Percentiles rank a stretch among this genome's conserved stretches.
These are phyloP conservation scores for Dactylorhiza incarnata DNA, from an alignment of 106 monocot species.

Conservation along the genomic window DNA sequence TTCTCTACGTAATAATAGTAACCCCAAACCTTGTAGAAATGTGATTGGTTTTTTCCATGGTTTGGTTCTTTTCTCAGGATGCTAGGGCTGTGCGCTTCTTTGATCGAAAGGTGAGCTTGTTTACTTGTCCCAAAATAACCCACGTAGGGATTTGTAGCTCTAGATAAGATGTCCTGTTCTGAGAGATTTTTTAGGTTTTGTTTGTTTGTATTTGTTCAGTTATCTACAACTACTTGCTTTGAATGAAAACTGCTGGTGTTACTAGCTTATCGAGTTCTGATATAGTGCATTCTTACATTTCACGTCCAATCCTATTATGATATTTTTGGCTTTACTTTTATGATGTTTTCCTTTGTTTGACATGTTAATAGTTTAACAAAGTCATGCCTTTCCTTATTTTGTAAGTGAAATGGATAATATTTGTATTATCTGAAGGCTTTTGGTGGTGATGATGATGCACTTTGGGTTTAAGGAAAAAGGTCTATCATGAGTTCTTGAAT, in stretches of 20 bases:
- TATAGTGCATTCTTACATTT: neutral
- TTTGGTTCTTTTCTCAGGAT: conserved; percentile 44
- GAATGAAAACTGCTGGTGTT: neutral
- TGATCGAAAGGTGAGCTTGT: conserved; percentile 73
- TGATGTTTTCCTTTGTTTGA: neutral
- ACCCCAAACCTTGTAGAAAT: neutral
- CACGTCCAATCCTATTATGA: neutral
- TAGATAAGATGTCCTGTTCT: neutral
- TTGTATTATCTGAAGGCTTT: neutral
- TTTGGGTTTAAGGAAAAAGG: neutral
- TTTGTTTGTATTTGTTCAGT: neutral
- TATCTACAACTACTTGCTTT: neutral
- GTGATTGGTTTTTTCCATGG: neutral
- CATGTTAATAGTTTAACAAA: neutral
- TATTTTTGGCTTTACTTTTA: neutral
- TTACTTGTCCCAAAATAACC: neutral
- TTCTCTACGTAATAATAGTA: neutral
- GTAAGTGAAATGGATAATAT: neutral
- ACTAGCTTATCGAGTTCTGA: neutral
- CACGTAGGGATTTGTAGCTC: neutral
- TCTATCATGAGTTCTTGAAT: neutral
- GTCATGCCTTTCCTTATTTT: neutral
- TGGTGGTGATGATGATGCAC: too few species aligned
- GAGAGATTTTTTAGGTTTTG: too few species aligned
- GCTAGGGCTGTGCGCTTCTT: conserved; percentile 80